Conservation (phyloP, 495 filamentous ascomycete species). For the Aspergillus affinis region DNA sequence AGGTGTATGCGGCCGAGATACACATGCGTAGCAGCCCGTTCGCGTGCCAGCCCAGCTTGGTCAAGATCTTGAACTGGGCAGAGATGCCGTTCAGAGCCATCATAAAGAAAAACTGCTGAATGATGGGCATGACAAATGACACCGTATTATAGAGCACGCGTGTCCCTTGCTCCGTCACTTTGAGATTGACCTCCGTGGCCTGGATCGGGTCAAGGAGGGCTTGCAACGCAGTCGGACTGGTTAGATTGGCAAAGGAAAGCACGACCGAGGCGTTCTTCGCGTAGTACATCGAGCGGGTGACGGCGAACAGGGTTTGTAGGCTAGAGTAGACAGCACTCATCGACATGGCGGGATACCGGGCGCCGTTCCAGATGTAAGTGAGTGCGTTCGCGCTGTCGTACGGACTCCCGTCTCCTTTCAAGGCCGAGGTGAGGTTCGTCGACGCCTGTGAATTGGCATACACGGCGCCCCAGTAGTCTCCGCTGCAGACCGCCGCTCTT, state of each 20-base stretch:
- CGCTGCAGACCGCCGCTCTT: slow-evolving; percentile 32
- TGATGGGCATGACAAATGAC: slow-evolving; percentile 38
- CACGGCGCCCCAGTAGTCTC: slow-evolving; percentile 40
- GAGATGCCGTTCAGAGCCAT: slow-evolving; percentile 36
- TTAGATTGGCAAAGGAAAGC: slow-evolving; percentile 16
- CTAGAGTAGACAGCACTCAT: slow-evolving; percentile 29
- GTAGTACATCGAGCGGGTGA: slow-evolving; percentile 30
- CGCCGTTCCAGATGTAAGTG: slow-evolving; percentile 47
- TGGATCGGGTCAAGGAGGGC: slow-evolving; percentile 40
- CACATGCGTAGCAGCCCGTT: slow-evolving; percentile 39
- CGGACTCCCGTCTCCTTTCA: slow-evolving; percentile 16
- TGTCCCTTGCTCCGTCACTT: slow-evolving; percentile 39
- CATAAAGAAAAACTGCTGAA: slow-evolving; percentile 53
- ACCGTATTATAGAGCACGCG: slow-evolving; percentile 46
- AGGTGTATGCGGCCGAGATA: slow-evolving; percentile 39
- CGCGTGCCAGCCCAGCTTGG: slow-evolving; percentile 26
- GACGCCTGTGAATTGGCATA: slow-evolving; percentile 34
- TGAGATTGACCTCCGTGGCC: slow-evolving; percentile 36
- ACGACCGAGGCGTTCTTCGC: slow-evolving; percentile 27
- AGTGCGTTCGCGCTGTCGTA: slow-evolving; percentile 29
- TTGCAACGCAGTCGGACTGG: slow-evolving; percentile 23
- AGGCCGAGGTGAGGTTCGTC: slow-evolving; percentile 24
- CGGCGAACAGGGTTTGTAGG: slow-evolving; percentile 25
- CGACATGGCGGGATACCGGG: slow-evolving; percentile 37
- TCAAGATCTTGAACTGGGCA: slow-evolving; percentile 35